phyloP scores from a whole-genome alignment of 208 protist genomes.

The Acanthamoeba divionensis region DNA sequence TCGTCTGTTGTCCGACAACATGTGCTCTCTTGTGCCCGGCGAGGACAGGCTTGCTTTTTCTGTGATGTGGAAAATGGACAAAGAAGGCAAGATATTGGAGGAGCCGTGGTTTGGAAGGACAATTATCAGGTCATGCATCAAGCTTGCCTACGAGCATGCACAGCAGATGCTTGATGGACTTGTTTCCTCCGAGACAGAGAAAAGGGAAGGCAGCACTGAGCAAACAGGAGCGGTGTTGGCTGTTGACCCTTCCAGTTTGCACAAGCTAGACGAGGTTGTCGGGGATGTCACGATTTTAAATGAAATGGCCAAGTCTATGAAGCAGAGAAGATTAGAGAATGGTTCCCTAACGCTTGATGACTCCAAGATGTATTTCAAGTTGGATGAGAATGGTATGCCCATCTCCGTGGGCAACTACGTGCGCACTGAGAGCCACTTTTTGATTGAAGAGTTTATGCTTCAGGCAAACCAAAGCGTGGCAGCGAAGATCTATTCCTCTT shows the following conservation, averaged over 20 bases:
- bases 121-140: slow-evolving; percentile 81
- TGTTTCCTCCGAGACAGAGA: background rate
- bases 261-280: slow-evolving; percentile 35
- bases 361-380: slow-evolving; percentile 61
- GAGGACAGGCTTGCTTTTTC: slow-evolving; percentile 88
- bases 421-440: slow-evolving; percentile 74
- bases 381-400: slow-evolving; percentile 74
- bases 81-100: slow-evolving; percentile 61
- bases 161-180: slow-evolving; percentile 74
- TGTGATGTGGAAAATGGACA: slow-evolving; percentile 80
- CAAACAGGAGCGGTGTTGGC: background rate
- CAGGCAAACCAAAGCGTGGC: slow-evolving; percentile 86
- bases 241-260: background rate
- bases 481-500: slow-evolving; percentile 73
- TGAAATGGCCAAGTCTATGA: background rate
- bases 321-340: slow-evolving; percentile 61
- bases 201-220: background rate
- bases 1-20: slow-evolving; percentile 82
- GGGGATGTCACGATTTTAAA: slow-evolving; percentile 48
- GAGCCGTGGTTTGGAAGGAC: slow-evolving; percentile 52
- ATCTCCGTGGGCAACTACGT: slow-evolving; percentile 71
- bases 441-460: slow-evolving; percentile 90
- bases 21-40: slow-evolving; percentile 87
- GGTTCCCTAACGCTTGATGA: slow-evolving; percentile 76
- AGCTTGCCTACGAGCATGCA: slow-evolving; percentile 82